A percentile compares a stretch with the other conserved stretches of the same genome.
phyloP scores from a whole-genome alignment of 2,329 filamentous ascomycete genomes.

The Neofusicoccum sp. region DNA sequence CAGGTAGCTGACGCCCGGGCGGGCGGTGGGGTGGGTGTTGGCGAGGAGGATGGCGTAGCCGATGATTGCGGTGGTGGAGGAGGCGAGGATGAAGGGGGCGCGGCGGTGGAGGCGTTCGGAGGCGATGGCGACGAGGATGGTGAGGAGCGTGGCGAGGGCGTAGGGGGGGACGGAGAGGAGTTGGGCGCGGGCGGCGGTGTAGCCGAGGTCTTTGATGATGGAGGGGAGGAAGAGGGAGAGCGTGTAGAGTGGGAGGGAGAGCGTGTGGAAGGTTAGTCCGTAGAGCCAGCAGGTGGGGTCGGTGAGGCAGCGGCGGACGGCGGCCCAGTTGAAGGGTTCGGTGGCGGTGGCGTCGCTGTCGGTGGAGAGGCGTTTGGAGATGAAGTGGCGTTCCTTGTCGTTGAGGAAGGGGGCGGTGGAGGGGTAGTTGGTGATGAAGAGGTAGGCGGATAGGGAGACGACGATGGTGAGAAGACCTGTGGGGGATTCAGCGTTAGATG shows the following conservation, averaged over 20 bases:
- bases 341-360: conserved; percentile 69
- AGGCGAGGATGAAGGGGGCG: conserved; percentile 36
- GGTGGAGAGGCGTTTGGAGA: conserved; percentile 62
- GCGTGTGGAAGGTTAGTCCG: conserved; percentile 68
- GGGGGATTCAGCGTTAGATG: conserved; percentile 24
- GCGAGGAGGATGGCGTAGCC: conserved; percentile 41
- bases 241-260: conserved; percentile 55
- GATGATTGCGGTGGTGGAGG: conserved; percentile 32
- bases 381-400: conserved; percentile 52
- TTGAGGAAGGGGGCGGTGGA: conserved; percentile 58
- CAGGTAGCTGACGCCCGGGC: conserved; percentile 37
- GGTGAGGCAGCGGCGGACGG: conserved; percentile 61
- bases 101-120: conserved; percentile 34
- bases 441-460: conserved; percentile 41
- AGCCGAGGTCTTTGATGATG: conserved; percentile 46
- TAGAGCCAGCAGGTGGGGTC: conserved; percentile 73
- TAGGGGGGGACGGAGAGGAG: conserved; percentile 49
- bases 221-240: conserved; percentile 49
- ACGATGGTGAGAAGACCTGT: conserved; percentile 38
- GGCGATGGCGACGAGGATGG: conserved; percentile 33
- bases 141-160: conserved; percentile 37
- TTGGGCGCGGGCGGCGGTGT: conserved; percentile 42
- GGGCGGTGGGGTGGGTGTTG: conserved; percentile 28
- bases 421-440: conserved; percentile 67
- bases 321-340: conserved; percentile 67